These are phyloP conservation scores for Neurospora sp. DNA, from an alignment of 495 filamentous ascomycete species.

Conservation along the genomic window DNA sequence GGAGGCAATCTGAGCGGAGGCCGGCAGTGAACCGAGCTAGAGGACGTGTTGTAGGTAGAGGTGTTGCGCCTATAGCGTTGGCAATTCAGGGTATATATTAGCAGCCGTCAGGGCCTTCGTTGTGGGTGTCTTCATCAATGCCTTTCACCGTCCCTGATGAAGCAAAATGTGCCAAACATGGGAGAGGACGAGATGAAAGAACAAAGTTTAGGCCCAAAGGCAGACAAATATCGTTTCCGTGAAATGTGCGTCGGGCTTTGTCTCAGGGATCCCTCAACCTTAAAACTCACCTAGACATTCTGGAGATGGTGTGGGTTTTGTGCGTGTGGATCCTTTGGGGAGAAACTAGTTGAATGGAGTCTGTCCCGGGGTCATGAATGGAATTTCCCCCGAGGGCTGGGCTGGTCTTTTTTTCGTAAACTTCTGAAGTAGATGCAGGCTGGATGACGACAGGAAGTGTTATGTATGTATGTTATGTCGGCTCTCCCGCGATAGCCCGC, in stretches of 20 bases:
- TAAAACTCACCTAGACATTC: background rate
- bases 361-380: background rate
- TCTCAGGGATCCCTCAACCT: background rate
- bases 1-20: constrained; percentile 3
- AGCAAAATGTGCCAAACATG: background rate
- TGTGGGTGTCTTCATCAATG: constrained; percentile 3
- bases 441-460: background rate
- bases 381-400: background rate
- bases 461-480: background rate
- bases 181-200: background rate
- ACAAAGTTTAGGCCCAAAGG: background rate
- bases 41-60: constrained; percentile 5
- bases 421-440: background rate
- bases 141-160: constrained; percentile 6
- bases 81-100: background rate
- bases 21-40: constrained; percentile 11
- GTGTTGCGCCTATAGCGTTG: background rate
- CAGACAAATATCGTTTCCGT: background rate
- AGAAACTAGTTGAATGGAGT: background rate
- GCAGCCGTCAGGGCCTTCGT: background rate
- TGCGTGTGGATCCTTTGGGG: background rate
- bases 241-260: background rate
- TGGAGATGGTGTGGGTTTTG: background rate
- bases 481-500: background rate
- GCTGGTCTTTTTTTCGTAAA: background rate